phyloP scores from a whole-genome alignment of 768 basidiomycete species.

The Megacollybia marginata region DNA sequence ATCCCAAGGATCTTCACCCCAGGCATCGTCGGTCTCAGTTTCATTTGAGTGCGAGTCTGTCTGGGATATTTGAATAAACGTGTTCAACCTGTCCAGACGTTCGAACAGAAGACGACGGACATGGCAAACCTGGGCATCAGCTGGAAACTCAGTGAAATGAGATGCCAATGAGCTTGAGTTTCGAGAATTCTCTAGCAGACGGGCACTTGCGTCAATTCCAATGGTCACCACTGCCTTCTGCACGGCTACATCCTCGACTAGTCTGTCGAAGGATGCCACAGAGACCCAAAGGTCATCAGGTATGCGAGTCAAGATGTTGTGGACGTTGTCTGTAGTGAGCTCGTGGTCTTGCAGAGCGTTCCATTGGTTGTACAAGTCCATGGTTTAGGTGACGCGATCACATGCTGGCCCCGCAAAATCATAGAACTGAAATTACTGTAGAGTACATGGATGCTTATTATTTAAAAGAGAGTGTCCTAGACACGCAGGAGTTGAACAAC shows the following conservation, averaged over 20 bases:
- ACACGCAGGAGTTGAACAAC: background rate
- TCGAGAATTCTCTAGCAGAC: slow-evolving; percentile 31
- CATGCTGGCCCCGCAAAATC: background rate
- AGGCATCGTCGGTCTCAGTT: slow-evolving; percentile 77
- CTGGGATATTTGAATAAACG: slow-evolving; percentile 55
- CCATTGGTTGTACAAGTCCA: slow-evolving; percentile 46
- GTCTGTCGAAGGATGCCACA: slow-evolving; percentile 64
- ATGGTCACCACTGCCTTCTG: slow-evolving; percentile 54
- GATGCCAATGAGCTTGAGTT: slow-evolving; percentile 10
- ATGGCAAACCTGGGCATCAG: slow-evolving; percentile 57
- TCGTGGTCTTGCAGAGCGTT: slow-evolving; percentile 44
- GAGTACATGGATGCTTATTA: too few species aligned
- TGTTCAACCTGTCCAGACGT: slow-evolving; percentile 62
- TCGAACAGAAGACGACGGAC: slow-evolving; percentile 64
- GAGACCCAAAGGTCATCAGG: slow-evolving; percentile 72
- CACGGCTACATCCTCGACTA: slow-evolving; percentile 46
- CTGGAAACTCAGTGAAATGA: slow-evolving; percentile 48
- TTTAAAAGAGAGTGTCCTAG: slow-evolving; percentile 73
- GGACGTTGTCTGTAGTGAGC: slow-evolving; percentile 43
- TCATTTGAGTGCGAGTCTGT: slow-evolving; percentile 31
- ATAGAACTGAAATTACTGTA: background rate
- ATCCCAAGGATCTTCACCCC: slow-evolving; percentile 46
- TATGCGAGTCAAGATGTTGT: slow-evolving; percentile 39
- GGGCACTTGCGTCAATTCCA: slow-evolving; percentile 54
- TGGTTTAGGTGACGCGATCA: background rate